Base-by-base conservation (phyloP, 2,329 filamentous ascomycete species). In the Neoascochyta sp. region DNA sequence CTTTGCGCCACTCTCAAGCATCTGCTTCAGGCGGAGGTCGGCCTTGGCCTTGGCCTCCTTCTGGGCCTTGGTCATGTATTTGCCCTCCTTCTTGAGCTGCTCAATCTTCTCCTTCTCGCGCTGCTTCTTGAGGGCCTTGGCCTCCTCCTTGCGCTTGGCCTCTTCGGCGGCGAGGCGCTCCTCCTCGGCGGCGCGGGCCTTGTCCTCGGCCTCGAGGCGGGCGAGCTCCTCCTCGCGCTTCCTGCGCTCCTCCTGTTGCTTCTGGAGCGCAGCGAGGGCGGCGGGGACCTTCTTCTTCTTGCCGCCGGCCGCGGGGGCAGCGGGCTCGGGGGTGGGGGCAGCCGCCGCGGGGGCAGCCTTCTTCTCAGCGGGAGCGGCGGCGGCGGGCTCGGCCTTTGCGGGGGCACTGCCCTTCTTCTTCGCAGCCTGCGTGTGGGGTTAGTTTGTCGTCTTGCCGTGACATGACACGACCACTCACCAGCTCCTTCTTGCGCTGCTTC, bases 401-500 rank as follows among this genome's bases (percentile, higher is more conserved):
- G 75, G 66, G 41, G 78, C 76, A 19, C 66, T 67, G 12, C 73
- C 68, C 43, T 83, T 73, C 47, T 74, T 70, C 60, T 80, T 80
- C 9, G 69, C 65, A 41, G 67, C 65, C 47, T 73, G 60, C 43
- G 29, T n/a, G n/a, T n/a, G n/a, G n/a, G 50, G 15, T 20, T 6
- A 8, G 10, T 15, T 32, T n/a, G 32, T 32, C 32, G 27, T 29
- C 14, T n/a, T 7, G 18, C 5, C 48, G 30, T 30, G 12, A 20
- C 16, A n/a, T 29, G 16, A 25, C 9, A 11, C 3, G 13, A 4
- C 18, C 7, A 41, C 71, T 35, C 63, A 92, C 87, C 78, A 96
- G 84, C 67, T 98, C 92, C 79, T 89, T 98, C 72, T 98, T 98
- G 48, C 89, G 77, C 69, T 92, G 86, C 79, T 98, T 98, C 72